These are phyloP conservation scores for Teunomyces aglyptinius DNA, from an alignment of 805 yeast genomes.

Conservation along the genomic window DNA sequence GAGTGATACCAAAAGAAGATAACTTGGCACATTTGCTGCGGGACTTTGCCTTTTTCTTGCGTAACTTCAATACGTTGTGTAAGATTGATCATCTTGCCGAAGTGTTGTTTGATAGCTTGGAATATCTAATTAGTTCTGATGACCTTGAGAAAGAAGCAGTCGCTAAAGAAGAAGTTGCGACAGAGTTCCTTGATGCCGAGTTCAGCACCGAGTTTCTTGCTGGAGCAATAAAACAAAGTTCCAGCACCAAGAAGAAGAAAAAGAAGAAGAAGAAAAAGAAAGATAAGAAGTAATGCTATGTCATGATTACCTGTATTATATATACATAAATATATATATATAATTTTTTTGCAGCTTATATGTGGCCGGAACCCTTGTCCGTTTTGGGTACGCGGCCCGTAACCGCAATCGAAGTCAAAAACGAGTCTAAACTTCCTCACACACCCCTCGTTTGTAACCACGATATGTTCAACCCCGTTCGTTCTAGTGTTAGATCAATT, in stretches of 20 bases:
- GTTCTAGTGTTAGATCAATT: slow-evolving; percentile 16
- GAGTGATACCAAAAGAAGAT: neutral
- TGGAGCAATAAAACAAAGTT: slow-evolving; percentile 22
- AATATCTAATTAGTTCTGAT: slow-evolving; percentile 10
- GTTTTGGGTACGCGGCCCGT: neutral
- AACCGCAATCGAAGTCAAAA: neutral
- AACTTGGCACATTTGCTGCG: slow-evolving; percentile 9
- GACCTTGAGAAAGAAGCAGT: slow-evolving; percentile 9
- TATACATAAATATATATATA: too few species aligned
- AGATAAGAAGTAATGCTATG: slow-evolving; percentile 22
- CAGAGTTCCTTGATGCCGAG: slow-evolving; percentile 19
- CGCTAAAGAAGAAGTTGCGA: slow-evolving; percentile 6
- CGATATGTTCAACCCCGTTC: neutral
- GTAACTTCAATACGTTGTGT: slow-evolving; percentile 30
- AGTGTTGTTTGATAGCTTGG: slow-evolving; percentile 23
- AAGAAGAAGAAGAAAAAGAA: slow-evolving; percentile 28
- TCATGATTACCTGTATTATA: too few species aligned
- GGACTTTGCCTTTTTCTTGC: slow-evolving; percentile 26
- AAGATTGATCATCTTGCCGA: slow-evolving; percentile 31
- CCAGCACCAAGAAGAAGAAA: slow-evolving; percentile 7
- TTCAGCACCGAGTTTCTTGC: slow-evolving; percentile 30
- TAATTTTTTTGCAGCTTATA: neutral
- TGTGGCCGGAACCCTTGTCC: neutral
- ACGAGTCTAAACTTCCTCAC: slow-evolving; percentile 1
- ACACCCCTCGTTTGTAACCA: neutral